Evolutionary conservation across 805 yeast genomes (phyloP).

Genomic region (Yamadazyma scolyti): DNA sequence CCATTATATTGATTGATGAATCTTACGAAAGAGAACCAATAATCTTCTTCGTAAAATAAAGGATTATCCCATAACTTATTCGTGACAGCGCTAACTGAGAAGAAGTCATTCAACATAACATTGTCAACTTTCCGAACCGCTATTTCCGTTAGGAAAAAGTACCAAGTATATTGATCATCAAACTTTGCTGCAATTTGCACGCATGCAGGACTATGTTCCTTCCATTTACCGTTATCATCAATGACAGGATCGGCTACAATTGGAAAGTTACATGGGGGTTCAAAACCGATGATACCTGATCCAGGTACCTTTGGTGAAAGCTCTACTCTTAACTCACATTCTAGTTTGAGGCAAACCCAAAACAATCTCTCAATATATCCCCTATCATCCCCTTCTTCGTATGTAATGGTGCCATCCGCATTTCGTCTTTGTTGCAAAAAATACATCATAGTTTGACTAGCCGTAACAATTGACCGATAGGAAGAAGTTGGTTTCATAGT

Average conservation of each 20-base stretch:
- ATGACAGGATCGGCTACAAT: conserved; percentile 22
- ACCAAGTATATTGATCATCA: conserved; percentile 33
- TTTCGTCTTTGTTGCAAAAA: conserved; percentile 18
- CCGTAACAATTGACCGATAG: conserved; percentile 18
- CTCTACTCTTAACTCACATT: conserved; percentile 32
- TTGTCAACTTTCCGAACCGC: conserved; percentile 40
- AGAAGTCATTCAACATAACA: conserved; percentile 30
- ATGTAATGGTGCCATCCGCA: conserved; percentile 2
- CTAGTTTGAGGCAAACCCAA: conserved; percentile 36
- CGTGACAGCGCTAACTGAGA: conserved; percentile 11
- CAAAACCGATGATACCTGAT: conserved; percentile 27
- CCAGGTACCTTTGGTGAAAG: conserved; percentile 29
- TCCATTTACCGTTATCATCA: conserved; percentile 9
- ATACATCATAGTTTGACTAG: conserved; percentile 29
- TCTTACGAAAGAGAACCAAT: conserved; percentile 27
- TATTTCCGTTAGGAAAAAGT: conserved; percentile 34
- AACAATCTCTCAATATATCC: conserved; percentile 26
- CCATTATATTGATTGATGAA: conserved; percentile 36
- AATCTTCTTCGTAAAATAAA: conserved; percentile 15
- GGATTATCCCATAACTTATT: conserved; percentile 21
- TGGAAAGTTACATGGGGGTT: conserved; percentile 32
- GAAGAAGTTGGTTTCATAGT: conserved; percentile 24
- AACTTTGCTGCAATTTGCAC: conserved; percentile 19
- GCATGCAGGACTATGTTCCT: conserved; percentile 20
- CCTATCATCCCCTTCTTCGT: conserved; percentile 7